Evolutionary conservation across 2,329 filamentous ascomycete genomes (phyloP), one percentile per base, ranked within the genome.

Genomic region (Huntiella savannae): DNA sequence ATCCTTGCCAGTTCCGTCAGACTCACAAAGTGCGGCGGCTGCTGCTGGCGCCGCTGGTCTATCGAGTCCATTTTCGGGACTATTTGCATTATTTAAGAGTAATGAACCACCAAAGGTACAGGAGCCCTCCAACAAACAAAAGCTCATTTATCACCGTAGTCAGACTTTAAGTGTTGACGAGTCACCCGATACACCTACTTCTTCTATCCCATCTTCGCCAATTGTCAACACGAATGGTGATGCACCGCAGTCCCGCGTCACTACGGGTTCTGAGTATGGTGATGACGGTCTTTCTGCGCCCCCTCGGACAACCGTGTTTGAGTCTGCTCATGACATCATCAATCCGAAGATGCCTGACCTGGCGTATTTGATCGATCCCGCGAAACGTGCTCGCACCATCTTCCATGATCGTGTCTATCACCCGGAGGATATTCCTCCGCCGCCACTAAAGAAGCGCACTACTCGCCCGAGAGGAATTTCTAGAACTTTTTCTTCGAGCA

Each of bases 401-500:
- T 96, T 96, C 61, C 91, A 98, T 60, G 91, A 98, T 59, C 79
- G 91, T 8, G 75, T 98, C 12, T 98, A 98, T 58, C 85, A 94
- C 55, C 87, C 91, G 0, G 73, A 80, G 38, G 91, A 98, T 56
- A 95, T 98, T 33, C 91, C 91, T 1, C 76, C 80, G 1, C 83
- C 86, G 6, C 80, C 82, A 1, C 62, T 76, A 37, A 78, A 77
- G 58, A 71, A 67, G 55, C 66, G 69, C 3, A 13, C 32, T 3
- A 17, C 15, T 8, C 33, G 34, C 10, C 32, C 40, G 57, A 32
- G 35, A 28, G 38, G 45, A 19, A 35, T 35, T 33, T 34, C 40
- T 34, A n/a, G 40, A 12, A 43, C 40, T 11, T 43, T 43, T 17
- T 35, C 40, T 5, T 16, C 33, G 13, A 4, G n/a, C 8, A 43